A percentile compares a stretch with the other conserved stretches of the same genome.
phyloP scores from a whole-genome alignment of 1,139 yeast species.

The Candida buenavistaensis region DNA sequence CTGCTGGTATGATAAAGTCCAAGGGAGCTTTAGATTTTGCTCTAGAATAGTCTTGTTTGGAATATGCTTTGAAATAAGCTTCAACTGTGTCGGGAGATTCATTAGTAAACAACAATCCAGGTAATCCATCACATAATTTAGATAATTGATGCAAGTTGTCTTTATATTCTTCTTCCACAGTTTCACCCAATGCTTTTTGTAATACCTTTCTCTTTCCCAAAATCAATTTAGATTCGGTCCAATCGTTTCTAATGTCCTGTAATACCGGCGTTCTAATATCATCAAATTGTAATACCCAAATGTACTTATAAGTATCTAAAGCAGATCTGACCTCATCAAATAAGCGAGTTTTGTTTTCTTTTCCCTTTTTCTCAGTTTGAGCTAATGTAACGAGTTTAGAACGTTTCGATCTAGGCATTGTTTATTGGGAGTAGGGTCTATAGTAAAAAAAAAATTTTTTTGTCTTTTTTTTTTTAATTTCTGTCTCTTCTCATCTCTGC shows the following conservation, averaged over 20 bases:
- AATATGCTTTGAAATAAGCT: slow-evolving; percentile 77
- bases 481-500: neutral
- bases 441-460: neutral
- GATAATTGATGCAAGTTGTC: slow-evolving; percentile 76
- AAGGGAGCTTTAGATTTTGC: slow-evolving; percentile 85
- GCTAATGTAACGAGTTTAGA: slow-evolving; percentile 93
- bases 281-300: slow-evolving; percentile 83
- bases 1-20: slow-evolving; percentile 83
- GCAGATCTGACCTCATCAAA: slow-evolving; percentile 87
- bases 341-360: slow-evolving; percentile 85
- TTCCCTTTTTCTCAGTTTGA: slow-evolving; percentile 93
- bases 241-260: slow-evolving; percentile 87
- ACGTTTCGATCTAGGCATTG: slow-evolving; percentile 95
- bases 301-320: slow-evolving; percentile 73
- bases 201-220: slow-evolving; percentile 92
- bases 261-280: slow-evolving; percentile 95
- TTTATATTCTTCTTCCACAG: slow-evolving; percentile 85
- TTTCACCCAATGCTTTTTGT: slow-evolving; percentile 87
- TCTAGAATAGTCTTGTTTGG: slow-evolving; percentile 82
- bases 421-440: slow-evolving; percentile 1
- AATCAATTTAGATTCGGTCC: slow-evolving; percentile 86
- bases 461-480: neutral
- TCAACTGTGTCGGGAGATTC: slow-evolving; percentile 83
- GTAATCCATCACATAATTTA: slow-evolving; percentile 60
- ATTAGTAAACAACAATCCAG: slow-evolving; percentile 86